Conservation (phyloP, 306 rosid species). For the Cajanus cajan region DNA sequence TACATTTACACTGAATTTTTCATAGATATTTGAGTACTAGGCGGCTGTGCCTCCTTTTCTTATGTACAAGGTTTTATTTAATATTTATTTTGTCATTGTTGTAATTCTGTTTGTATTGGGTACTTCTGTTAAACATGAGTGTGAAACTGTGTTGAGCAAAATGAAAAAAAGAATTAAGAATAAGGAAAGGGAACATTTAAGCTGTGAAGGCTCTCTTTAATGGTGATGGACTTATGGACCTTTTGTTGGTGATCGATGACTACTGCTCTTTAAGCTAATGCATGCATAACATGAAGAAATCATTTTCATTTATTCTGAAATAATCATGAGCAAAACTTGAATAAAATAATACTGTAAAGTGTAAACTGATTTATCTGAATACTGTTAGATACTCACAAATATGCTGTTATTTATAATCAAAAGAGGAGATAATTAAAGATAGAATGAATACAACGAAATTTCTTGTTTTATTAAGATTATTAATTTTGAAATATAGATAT, state of each 20-base stretch:
- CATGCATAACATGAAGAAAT: background rate
- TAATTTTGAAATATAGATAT: background rate
- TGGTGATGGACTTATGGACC: background rate
- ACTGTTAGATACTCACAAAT: no score
- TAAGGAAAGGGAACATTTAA: background rate
- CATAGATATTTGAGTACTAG: background rate
- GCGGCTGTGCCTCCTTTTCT: background rate
- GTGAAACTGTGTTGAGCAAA: conserved; percentile 1
- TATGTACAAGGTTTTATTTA: background rate
- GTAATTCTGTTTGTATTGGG: background rate
- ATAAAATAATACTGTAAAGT: background rate
- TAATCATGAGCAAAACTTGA: background rate
- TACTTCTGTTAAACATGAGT: background rate
- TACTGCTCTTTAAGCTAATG: background rate
- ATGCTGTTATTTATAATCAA: no score
- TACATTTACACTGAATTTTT: background rate
- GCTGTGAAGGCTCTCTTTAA: background rate
- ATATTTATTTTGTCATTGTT: background rate
- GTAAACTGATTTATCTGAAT: no score
- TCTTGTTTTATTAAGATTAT: background rate
- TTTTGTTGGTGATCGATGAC: background rate
- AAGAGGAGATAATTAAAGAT: no score
- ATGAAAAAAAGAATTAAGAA: background rate
- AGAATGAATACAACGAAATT: background rate
- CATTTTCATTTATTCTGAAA: background rate